Evolutionary conservation across 164 flowering plant species (phyloP), one percentile per base, ranked within the genome.

Genomic region (Nelumbo lutea): DNA sequence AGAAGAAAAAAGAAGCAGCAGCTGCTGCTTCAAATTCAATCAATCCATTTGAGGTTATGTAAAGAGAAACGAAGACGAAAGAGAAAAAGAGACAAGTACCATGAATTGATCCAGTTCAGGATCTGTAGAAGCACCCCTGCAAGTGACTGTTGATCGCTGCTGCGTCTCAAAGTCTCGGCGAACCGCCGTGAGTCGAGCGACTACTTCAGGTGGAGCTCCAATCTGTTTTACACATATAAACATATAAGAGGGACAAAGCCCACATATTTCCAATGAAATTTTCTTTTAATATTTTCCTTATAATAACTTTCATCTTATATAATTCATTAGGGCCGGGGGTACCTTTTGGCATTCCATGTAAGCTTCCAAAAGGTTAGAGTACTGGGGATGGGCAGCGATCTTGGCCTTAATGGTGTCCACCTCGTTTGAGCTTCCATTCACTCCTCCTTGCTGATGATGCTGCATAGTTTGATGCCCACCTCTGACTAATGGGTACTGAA

Each of bases 331-430:
- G 27, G 42, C 7, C 13, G 53, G 40, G 41, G 42, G 5, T 67
- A 92, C 98, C 98, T 88, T 93, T 73, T 93, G 98, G 69, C 98
- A 93, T 70, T 86, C 92, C 90, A 93, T 83, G 82, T 88, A 91
- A 68, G 98, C 97, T 77, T 91, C 83, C 55, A 93, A 67, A 59
- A 93, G 93, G 76, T 79, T 87, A 9, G 89, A 83, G 65, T 88
- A 93, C 66, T 88, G 96, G 83, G 98, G 98, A 59, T 93, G 98
- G 53, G 94, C 78, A 3, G 88, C 68, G 77, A 93, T 93, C 86
- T 87, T 93, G 40, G 96, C 94, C 69, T 93, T 93, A n/a, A 93
- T 88, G 7, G 87, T 89, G 42, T 90, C 97, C 8, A 72, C 79
- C 38, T 85, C 86, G 53, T 59, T 70, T 38, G 71, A 58, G 61